A percentile compares a stretch with the other conserved stretches of the same genome.
phyloP scores from a whole-genome alignment of 768 basidiomycete species.

The Mycena indigotica region DNA sequence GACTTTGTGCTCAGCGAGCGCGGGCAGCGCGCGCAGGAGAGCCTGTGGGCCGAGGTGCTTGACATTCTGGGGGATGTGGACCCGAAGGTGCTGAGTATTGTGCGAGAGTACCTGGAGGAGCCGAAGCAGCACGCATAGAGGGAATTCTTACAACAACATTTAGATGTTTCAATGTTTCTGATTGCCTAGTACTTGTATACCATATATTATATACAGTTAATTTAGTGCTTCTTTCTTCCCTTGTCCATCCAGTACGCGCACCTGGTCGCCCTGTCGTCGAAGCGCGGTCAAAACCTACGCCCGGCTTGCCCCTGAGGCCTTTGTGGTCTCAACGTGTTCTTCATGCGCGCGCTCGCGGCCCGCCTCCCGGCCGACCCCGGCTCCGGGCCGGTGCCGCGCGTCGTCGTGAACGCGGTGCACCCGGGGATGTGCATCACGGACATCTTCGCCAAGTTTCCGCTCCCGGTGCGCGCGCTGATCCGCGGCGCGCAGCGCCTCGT shows the following conservation, averaged over 20 bases:
- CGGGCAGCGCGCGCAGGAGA: conserved; percentile 19
- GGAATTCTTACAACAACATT: no score
- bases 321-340: conserved; percentile 24
- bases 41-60: conserved; percentile 23
- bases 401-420: conserved; percentile 17
- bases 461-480: not conserved
- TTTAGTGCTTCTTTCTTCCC: no score
- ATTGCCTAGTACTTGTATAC: no score
- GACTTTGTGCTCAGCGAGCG: conserved; percentile 24
- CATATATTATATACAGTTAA: no score
- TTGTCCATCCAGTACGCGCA: no score
- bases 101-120: conserved; percentile 21
- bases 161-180: no score
- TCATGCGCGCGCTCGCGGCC: conserved; percentile 17
- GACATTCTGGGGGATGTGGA: conserved; percentile 25
- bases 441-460: not conserved
- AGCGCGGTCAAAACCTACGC: no score
- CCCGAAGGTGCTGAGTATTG: conserved; percentile 14
- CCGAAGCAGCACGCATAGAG: no score
- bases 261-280: no score
- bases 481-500: conserved; percentile 9
- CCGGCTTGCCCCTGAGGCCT: no score
- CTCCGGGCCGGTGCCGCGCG: not conserved
- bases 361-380: conserved; percentile 12
- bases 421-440: conserved; percentile 28